phyloP scores from a whole-genome alignment of 495 filamentous ascomycete species.

The Xylaria nigripes region DNA sequence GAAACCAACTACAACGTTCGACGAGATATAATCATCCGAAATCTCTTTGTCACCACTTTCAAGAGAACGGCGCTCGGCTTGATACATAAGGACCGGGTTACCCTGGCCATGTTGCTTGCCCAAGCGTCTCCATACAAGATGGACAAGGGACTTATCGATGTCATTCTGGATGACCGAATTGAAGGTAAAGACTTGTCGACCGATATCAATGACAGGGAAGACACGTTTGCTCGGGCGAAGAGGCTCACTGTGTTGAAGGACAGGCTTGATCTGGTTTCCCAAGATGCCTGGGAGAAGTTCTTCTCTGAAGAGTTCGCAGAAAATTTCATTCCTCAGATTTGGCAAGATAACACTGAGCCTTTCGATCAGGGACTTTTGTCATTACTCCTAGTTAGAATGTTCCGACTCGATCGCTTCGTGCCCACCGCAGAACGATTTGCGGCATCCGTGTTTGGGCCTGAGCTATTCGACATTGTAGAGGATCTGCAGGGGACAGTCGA shows the following conservation, averaged over 20 bases:
- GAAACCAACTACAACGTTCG: constrained; percentile 69
- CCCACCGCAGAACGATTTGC: constrained; percentile 86
- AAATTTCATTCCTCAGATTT: constrained; percentile 69
- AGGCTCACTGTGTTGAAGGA: constrained; percentile 69
- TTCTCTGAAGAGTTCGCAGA: constrained; percentile 81
- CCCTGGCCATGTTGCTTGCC: constrained; percentile 90
- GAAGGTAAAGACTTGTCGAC: constrained; percentile 73
- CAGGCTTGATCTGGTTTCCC: constrained; percentile 51
- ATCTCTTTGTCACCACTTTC: constrained; percentile 86
- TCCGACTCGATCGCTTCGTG: constrained; percentile 91
- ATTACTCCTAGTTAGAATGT: constrained; percentile 83
- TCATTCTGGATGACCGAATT: constrained; percentile 69
- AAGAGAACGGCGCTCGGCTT: constrained; percentile 88
- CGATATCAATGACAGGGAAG: constrained; percentile 51
- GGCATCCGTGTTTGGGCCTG: constrained; percentile 77
- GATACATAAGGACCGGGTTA: constrained; percentile 88
- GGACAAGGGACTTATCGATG: constrained; percentile 81
- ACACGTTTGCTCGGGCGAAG: constrained; percentile 59
- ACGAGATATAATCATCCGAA: constrained; percentile 76
- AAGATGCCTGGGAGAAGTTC: constrained; percentile 69
- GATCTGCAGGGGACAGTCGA: constrained; percentile 78
- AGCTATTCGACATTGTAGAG: constrained; percentile 68
- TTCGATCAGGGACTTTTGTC: constrained; percentile 75
- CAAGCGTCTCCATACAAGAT: constrained; percentile 90
- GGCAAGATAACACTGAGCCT: constrained; percentile 54